Conservation (phyloP, 768 basidiomycete species). For the Tephrocybe sp. region DNA sequence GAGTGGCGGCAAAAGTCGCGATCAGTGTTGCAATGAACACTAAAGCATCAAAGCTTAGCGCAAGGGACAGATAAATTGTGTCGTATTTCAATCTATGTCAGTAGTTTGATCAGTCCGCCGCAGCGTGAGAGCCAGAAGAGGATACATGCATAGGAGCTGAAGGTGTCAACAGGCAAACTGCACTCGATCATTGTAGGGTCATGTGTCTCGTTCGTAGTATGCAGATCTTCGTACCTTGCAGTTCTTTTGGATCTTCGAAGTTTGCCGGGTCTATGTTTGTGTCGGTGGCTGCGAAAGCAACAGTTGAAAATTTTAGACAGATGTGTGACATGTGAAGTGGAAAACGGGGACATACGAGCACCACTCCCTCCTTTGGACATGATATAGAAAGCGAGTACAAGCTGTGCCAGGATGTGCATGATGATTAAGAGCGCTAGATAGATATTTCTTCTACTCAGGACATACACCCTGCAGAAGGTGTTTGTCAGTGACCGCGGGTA, state of each 20-base stretch:
- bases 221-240: slow-evolving; percentile 1
- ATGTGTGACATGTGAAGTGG: not conserved
- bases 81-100: slow-evolving; percentile 2
- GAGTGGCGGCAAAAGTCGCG: slow-evolving; percentile 11
- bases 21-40: slow-evolving; percentile 15
- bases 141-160: not conserved
- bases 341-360: not conserved
- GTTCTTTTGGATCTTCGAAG: not conserved
- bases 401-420: slow-evolving; percentile 12
- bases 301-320: not conserved
- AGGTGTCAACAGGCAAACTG: slow-evolving; percentile 2
- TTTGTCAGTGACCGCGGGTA: not conserved
- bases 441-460: slow-evolving; percentile 15
- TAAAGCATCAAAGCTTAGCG: slow-evolving; percentile 16
- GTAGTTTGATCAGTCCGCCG: not conserved
- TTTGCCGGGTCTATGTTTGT: not conserved
- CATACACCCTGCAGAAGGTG: slow-evolving; percentile 12
- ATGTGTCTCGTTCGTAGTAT: not conserved
- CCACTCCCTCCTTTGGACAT: slow-evolving; percentile 4
- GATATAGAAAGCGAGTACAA: slow-evolving; percentile 14
- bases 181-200: not conserved
- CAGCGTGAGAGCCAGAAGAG: not conserved
- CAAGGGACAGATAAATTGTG: slow-evolving; percentile 14
- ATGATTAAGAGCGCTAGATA: slow-evolving; percentile 7
- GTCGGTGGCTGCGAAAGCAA: not conserved